These are phyloP conservation scores for Calamus simplicifolius DNA, from an alignment of 176 grass and related monocot genomes.

Conservation along the genomic window DNA sequence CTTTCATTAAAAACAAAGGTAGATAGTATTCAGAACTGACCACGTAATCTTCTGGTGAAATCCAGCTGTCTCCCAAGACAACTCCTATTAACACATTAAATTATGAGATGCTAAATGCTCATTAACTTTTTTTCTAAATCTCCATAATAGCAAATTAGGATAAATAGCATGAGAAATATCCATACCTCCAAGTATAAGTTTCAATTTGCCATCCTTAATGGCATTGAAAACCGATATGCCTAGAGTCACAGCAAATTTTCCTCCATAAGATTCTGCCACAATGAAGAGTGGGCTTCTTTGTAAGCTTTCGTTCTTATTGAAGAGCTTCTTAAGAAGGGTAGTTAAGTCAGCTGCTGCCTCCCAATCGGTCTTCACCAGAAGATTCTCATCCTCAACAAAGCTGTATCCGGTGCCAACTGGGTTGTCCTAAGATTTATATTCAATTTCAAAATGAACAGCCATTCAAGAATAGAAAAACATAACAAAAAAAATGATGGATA, in stretches of 20 bases:
- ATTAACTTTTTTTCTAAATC: too few species aligned
- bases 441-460: too few species aligned
- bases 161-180: too few species aligned
- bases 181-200: constrained; percentile 57
- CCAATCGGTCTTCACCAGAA: constrained; percentile 53
- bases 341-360: constrained; percentile 43
- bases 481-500: background rate
- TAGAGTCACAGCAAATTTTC: constrained; percentile 62
- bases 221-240: constrained; percentile 43
- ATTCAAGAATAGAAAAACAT: constrained; percentile 2
- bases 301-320: constrained; percentile 20
- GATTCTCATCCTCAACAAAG: constrained; percentile 55
- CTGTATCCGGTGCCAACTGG: constrained; percentile 78
- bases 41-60: constrained; percentile 65
- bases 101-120: too few species aligned
- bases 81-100: constrained; percentile 35
- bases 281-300: constrained; percentile 60
- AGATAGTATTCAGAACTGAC: constrained; percentile 16
- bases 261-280: constrained; percentile 74
- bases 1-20: too few species aligned
- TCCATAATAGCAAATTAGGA: too few species aligned
- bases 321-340: constrained; percentile 41
- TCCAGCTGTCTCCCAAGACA: constrained; percentile 67
- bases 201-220: constrained; percentile 35
- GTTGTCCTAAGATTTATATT: constrained; percentile 55